phyloP scores from a whole-genome alignment of 1,284 basidiomycete species.

The Ustilago crameri region DNA sequence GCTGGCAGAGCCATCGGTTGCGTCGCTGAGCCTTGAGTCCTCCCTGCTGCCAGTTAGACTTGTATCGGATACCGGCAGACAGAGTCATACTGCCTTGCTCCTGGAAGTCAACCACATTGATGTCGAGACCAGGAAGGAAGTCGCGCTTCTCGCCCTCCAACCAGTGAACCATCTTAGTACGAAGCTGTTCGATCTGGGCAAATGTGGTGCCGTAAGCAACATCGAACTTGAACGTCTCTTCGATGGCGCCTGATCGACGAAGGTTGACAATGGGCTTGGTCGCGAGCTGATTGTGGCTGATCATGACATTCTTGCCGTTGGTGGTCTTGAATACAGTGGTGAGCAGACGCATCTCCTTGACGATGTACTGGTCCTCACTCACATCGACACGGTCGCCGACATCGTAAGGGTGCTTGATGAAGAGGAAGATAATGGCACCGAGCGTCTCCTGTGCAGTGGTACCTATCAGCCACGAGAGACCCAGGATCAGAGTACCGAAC shows the following conservation, averaged over 20 bases:
- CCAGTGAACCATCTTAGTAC: conserved; percentile 84
- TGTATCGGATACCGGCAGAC: conserved; percentile 87
- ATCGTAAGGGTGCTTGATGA: conserved; percentile 85
- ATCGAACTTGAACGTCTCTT: conserved; percentile 82
- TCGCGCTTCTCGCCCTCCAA: conserved; percentile 72
- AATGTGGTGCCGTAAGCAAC: conserved; percentile 83
- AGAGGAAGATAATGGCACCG: conserved; percentile 84
- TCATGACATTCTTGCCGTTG: conserved; percentile 44
- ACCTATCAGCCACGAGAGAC: conserved; percentile 89
- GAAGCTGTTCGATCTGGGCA: conserved; percentile 82
- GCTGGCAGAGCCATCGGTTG: conserved; percentile 90
- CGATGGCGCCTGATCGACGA: conserved; percentile 77
- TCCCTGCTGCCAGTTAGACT: conserved; percentile 81
- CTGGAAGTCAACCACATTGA: conserved; percentile 76
- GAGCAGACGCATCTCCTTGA: conserved; percentile 86
- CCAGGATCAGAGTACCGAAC: conserved; percentile 83
- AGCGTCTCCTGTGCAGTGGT: conserved; percentile 76
- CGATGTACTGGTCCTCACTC: conserved; percentile 76
- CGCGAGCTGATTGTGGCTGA: conserved; percentile 44
- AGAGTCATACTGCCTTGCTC: conserved; percentile 83
- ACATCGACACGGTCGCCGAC: conserved; percentile 76
- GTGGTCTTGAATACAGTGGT: conserved; percentile 72
- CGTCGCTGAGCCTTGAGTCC: conserved; percentile 79
- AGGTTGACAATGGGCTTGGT: conserved; percentile 75
- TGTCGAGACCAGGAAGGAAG: conserved; percentile 66